Percentiles rank a stretch among this genome's conserved stretches.
Conservation (phyloP, 2,329 filamentous ascomycete species). For the Talaromyces piceae region DNA sequence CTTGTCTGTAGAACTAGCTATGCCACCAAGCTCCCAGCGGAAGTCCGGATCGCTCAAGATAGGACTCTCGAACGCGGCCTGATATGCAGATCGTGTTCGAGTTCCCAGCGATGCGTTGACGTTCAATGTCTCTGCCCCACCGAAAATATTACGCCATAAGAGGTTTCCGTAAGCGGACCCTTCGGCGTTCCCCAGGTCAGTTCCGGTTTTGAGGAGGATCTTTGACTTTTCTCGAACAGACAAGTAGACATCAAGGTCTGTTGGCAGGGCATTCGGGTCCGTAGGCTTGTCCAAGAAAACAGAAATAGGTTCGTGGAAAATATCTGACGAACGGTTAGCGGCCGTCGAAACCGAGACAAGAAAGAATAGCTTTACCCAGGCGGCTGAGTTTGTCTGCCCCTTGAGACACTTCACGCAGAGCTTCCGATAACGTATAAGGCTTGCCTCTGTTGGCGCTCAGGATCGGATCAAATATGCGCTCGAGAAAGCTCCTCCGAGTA, state of each 20-base stretch:
- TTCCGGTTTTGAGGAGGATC: slow-evolving; percentile 86
- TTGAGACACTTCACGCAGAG: slow-evolving; percentile 62
- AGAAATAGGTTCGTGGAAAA: slow-evolving; percentile 76
- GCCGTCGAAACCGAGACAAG: neutral
- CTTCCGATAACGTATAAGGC: slow-evolving; percentile 71
- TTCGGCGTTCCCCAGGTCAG: slow-evolving; percentile 87
- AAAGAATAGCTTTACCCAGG: slow-evolving; percentile 55
- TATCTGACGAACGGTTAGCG: slow-evolving; percentile 47
- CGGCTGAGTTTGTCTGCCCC: slow-evolving; percentile 67
- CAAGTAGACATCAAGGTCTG: slow-evolving; percentile 74
- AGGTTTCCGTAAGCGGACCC: slow-evolving; percentile 87
- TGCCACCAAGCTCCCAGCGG: slow-evolving; percentile 67
- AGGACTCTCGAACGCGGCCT: slow-evolving; percentile 74
- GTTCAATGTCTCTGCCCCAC: slow-evolving; percentile 82
- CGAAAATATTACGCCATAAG: slow-evolving; percentile 84
- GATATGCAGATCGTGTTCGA: slow-evolving; percentile 84
- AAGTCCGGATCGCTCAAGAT: slow-evolving; percentile 77
- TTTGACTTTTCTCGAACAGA: slow-evolving; percentile 71
- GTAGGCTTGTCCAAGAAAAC: slow-evolving; percentile 74
- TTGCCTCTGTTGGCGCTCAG: slow-evolving; percentile 59
- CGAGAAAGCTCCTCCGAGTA: slow-evolving; percentile 76
- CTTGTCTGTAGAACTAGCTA: slow-evolving; percentile 80
- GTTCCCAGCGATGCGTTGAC: slow-evolving; percentile 84
- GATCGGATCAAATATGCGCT: slow-evolving; percentile 71
- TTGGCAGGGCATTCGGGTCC: slow-evolving; percentile 62